Evolutionary conservation across 164 flowering plant genomes (phyloP), one percentile per base, ranked within the genome.

Genomic region (Tetrastigma voinierianum): DNA sequence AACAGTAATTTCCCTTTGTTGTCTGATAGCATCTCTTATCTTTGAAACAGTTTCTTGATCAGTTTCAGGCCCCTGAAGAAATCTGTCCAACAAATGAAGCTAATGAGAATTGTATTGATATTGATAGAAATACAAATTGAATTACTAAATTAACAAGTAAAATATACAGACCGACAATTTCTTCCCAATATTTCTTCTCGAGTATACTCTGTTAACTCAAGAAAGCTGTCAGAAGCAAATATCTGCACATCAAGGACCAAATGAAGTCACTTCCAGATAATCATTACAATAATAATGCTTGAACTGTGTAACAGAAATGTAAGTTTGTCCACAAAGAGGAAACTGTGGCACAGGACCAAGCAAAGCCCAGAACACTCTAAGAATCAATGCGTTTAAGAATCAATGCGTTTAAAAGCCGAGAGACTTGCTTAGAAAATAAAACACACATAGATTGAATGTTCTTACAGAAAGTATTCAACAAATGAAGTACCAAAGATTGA

Each of bases 11-110:
- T 91, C 98, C 71, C 81, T 87, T 57, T 95, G 93, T 51, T 91
- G 93, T 73, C 83, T 85, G 49, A 95, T 89, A 64, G 97, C 97
- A 83, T 90, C 91, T 79, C 98, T 85, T 69, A 95, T 87, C 80
- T 82, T 83, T 61, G 78, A 63, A 65, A 95, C 96, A 55, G 97
- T 90, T 65, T 72, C 82, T 79, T 85, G 89, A 78, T 95, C 98
- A 16, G 98, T 95, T 81, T 95, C 98, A 67, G 98, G 97, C 52
- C 96, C 98, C 80, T 95, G 98, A 75, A 95, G 98, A 82, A 95
- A 95, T 72, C 98, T 95, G 78, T 15, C 71, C 45, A 47, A 61
- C 25, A 14, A 24, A 69, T 51, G 23, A 70, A 61, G 24, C 10
- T 58, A 60, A 47, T 25, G 1, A 47, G 20, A 19, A 25, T 55